A percentile compares a stretch with the other conserved stretches of the same genome.
Evolutionary conservation across 176 grass and related monocot species (phyloP).

Genomic region (Oryza glumipatula): DNA sequence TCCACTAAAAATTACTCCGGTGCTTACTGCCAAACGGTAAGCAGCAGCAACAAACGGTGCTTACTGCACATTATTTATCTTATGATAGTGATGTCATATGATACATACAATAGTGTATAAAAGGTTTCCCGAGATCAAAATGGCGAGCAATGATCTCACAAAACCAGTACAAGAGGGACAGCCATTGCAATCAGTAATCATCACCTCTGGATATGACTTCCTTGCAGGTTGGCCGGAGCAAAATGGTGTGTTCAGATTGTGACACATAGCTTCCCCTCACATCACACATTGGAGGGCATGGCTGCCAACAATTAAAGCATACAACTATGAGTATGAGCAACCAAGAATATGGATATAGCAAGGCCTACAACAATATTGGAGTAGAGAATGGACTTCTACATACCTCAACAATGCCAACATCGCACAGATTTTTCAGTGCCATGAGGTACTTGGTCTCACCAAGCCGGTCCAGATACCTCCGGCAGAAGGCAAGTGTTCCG

Average conservation of each 20-base stretch:
- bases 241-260: slow-evolving; percentile 93
- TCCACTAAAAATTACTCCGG: too few relatives aligned
- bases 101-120: slow-evolving; percentile 2
- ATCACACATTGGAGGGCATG: slow-evolving; percentile 84
- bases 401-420: slow-evolving; percentile 82
- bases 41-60: too few relatives aligned
- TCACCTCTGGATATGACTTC: slow-evolving; percentile 88
- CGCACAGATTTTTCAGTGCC: slow-evolving; percentile 93
- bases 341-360: too few relatives aligned
- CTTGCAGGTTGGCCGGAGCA: slow-evolving; percentile 95
- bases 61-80: background rate
- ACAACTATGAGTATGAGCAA: slow-evolving; percentile 23
- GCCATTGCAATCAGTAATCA: slow-evolving; percentile 64
- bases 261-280: slow-evolving; percentile 93
- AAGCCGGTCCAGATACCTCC: slow-evolving; percentile 82
- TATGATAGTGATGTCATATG: too few relatives aligned
- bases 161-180: background rate
- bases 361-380: background rate
- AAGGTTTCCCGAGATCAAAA: slow-evolving; percentile 11
- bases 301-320: slow-evolving; percentile 47
- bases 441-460: slow-evolving; percentile 98
- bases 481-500: slow-evolving; percentile 89
- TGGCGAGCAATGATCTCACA: background rate
- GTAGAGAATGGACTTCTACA: background rate
- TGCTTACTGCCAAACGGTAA: too few relatives aligned